These are phyloP conservation scores for Raphanus hybrid DNA, from an alignment of 441 rosid genomes.

Conservation along the genomic window DNA sequence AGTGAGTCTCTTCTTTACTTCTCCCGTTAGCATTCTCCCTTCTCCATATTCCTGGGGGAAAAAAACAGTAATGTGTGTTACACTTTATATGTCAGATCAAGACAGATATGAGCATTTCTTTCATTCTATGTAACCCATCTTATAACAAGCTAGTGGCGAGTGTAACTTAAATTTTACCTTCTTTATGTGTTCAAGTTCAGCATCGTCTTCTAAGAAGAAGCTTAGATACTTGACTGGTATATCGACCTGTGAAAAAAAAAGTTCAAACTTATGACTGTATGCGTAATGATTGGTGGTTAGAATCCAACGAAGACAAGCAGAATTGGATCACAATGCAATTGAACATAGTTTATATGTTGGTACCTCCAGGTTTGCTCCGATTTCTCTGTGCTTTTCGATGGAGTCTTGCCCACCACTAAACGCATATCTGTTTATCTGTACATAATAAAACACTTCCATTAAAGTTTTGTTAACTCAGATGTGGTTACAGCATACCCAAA, in stretches of 20 bases:
- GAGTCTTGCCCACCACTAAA: constrained; percentile 89
- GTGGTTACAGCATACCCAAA: not conserved
- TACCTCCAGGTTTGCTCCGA: constrained; percentile 93
- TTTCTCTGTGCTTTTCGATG: constrained; percentile 65
- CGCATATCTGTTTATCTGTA: constrained; percentile 78
- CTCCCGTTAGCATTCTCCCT: constrained; percentile 77
- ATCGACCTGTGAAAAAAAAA: constrained; percentile 63
- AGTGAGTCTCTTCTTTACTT: constrained; percentile 75
- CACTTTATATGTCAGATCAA: not conserved
- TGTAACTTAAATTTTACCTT: constrained; percentile 47
- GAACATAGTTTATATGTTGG: constrained; percentile 10
- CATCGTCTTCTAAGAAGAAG: constrained; percentile 85
- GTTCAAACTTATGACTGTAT: too few relatives aligned
- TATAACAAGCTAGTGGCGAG: not conserved
- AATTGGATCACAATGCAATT: not conserved
- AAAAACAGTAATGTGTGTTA: not conserved
- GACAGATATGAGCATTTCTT: constrained; percentile 5
- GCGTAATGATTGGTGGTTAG: not conserved
- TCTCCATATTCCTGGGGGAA: constrained; percentile 14
- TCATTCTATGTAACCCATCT: constrained; percentile 7
- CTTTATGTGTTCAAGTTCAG: constrained; percentile 79
- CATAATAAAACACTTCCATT: constrained; percentile 12
- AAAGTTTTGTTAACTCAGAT: not conserved
- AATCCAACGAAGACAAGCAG: not conserved
- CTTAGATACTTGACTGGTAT: constrained; percentile 78